phyloP scores from a whole-genome alignment of 805 yeast species.

The Wickerhamomyces queroliae region DNA sequence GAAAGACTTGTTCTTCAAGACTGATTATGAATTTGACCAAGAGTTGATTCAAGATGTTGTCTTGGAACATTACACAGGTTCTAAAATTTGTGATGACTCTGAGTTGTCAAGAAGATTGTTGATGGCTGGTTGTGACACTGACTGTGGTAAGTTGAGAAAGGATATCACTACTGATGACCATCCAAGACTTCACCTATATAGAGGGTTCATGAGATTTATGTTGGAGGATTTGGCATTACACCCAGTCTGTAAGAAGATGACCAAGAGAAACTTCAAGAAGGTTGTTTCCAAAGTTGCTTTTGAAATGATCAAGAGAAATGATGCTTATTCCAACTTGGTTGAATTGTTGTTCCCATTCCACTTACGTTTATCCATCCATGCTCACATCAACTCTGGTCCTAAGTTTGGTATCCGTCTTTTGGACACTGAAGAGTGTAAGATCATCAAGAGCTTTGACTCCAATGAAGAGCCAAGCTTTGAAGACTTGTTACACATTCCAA shows the following conservation, averaged over 20 bases:
- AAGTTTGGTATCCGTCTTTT: conserved; percentile 51
- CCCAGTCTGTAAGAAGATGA: conserved; percentile 29
- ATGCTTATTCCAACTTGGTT: conserved; percentile 58
- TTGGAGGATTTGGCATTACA: conserved; percentile 46
- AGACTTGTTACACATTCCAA: conserved; percentile 55
- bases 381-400: conserved; percentile 54
- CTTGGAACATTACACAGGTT: conserved; percentile 32
- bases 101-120: conserved; percentile 34
- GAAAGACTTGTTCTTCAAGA: conserved; percentile 33
- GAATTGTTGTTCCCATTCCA: conserved; percentile 56
- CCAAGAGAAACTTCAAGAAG: conserved; percentile 45
- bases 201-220: conserved; percentile 59
- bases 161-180: conserved; percentile 53
- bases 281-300: conserved; percentile 48
- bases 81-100: conserved; percentile 30
- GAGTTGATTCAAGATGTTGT: conserved; percentile 23
- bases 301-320: conserved; percentile 61
- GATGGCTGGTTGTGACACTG: conserved; percentile 41
- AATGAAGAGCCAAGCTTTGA: conserved; percentile 38
- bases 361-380: conserved; percentile 54
- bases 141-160: conserved; percentile 59
- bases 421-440: conserved; percentile 36
- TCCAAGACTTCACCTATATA: conserved; percentile 44
- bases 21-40: conserved; percentile 23
- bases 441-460: conserved; percentile 35